Conservation (phyloP, 371 early-diverging fungal genomes). For the Modicella reniformis region DNA sequence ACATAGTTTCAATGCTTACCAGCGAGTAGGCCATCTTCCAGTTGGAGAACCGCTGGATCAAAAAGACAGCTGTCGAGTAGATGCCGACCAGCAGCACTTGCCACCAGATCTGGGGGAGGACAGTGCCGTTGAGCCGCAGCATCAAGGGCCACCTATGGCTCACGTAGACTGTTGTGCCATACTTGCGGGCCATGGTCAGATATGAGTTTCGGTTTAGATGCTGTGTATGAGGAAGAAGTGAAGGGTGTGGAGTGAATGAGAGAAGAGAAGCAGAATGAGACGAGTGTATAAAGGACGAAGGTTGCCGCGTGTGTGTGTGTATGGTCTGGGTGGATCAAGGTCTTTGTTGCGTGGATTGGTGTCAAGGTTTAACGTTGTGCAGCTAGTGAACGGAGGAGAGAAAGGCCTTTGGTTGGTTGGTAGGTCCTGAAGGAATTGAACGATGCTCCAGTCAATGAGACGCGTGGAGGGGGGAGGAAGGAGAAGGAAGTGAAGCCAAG, state of each 20-base stretch:
- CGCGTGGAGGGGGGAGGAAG: too few species aligned
- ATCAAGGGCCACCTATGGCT: slow-evolving; percentile 52
- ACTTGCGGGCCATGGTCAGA: slow-evolving; percentile 24
- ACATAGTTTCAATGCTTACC: slow-evolving; percentile 17
- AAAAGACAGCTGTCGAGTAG: slow-evolving; percentile 22
- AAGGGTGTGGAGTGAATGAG: background rate
- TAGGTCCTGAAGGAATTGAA: too few species aligned
- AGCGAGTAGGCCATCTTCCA: slow-evolving; percentile 46
- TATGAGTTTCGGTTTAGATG: background rate
- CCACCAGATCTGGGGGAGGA: slow-evolving; percentile 50
- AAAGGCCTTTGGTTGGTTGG: too few species aligned
- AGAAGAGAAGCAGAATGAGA: slow-evolving; percentile 6
- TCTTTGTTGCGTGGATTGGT: too few species aligned
- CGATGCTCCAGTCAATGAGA: too few species aligned
- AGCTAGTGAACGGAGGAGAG: too few species aligned
- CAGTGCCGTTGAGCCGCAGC: slow-evolving; percentile 51
- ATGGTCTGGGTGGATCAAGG: too few species aligned
- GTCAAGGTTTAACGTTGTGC: too few species aligned
- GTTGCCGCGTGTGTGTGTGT: too few species aligned
- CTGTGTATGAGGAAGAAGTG: background rate
- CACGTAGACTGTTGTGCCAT: slow-evolving; percentile 29
- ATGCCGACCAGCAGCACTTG: slow-evolving; percentile 36
- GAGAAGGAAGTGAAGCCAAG: too few species aligned
- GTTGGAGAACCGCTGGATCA: slow-evolving; percentile 25
- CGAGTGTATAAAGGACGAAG: too few species aligned